Evolutionary conservation across 1,139 yeast genomes (phyloP), one percentile per base, ranked within the genome.

Genomic region (Zygoascus meyerae): DNA sequence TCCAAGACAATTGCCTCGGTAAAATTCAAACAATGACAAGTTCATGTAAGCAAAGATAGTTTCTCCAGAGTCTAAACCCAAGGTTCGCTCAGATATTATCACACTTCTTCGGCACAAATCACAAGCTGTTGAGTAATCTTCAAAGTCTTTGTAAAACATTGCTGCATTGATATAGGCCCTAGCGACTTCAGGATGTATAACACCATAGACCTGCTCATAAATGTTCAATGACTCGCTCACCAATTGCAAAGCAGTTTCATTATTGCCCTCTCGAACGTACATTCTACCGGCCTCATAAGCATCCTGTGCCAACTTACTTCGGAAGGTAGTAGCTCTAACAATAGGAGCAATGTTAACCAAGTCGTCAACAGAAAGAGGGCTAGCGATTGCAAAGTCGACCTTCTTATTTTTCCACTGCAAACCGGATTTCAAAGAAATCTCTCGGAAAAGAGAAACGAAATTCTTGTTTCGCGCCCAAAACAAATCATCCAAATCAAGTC

Each of bases 141-240:
- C 81, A 42, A 81, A 63, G 51, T 83, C 87, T 52, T 79, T 77
- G 67, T 81, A 84, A 18, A 80, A 67, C 55, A 82, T 80, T 10
- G 95, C 81, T 41, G 86, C 71, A 30, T 77, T 71, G 38, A 79
- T 70, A 61, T 82, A 85, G 38, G 82, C 80, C 47, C 76, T 77
- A 15, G 92, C 89, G 35, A 92, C 86, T 56, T 83, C 89, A 9
- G 83, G 77, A 60, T 89, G 95, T 31, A 92, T 75, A 38, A 75
- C 67, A 17, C 97, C 97, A 58, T 86, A 86, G 30, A 86, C 79
- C 62, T 89, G 95, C 63, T 90, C 95, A 55, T 80, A 79, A 48
- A 87, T 74, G 4, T 83, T 70, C 42, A 86, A 69, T 40, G 94
- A 74, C 64, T 90, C 96, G 34, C 74, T 69, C 56, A 89, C 70